Percentiles rank a stretch among this genome's conserved stretches.
Evolutionary conservation across 2,329 filamentous ascomycete species (phyloP).

Genomic region (Penicillium sp.): DNA sequence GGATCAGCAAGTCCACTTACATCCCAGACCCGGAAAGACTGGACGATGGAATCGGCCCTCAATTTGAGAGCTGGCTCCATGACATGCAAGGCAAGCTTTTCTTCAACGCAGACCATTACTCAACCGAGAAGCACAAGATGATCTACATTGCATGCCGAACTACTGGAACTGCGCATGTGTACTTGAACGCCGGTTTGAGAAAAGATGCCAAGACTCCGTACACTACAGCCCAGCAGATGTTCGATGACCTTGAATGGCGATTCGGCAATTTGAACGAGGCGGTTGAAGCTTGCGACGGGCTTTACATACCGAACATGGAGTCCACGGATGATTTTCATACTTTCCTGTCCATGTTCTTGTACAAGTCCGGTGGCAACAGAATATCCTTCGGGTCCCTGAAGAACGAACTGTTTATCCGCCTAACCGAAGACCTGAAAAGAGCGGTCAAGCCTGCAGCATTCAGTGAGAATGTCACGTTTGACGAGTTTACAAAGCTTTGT

Average conservation of each 20-base stretch:
- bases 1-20: neutral
- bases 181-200: neutral
- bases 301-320: neutral
- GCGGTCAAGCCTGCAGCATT: neutral
- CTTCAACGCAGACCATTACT: neutral
- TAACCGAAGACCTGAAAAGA: neutral
- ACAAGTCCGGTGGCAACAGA: neutral
- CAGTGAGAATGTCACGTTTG: neutral
- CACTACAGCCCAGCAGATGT: neutral
- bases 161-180: neutral
- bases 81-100: neutral
- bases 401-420: neutral
- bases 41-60: neutral
- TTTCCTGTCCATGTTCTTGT: neutral
- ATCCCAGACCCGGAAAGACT: neutral
- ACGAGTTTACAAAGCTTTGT: neutral
- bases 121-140: neutral
- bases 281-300: too few relatives aligned
- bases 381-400: neutral
- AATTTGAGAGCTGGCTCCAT: neutral
- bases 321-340: neutral
- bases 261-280: neutral
- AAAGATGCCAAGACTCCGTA: neutral
- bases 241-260: neutral
- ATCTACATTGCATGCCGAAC: neutral